These are phyloP conservation scores for Ganoderma lingzhi DNA, from an alignment of 1,284 basidiomycete genomes.

Conservation along the genomic window DNA sequence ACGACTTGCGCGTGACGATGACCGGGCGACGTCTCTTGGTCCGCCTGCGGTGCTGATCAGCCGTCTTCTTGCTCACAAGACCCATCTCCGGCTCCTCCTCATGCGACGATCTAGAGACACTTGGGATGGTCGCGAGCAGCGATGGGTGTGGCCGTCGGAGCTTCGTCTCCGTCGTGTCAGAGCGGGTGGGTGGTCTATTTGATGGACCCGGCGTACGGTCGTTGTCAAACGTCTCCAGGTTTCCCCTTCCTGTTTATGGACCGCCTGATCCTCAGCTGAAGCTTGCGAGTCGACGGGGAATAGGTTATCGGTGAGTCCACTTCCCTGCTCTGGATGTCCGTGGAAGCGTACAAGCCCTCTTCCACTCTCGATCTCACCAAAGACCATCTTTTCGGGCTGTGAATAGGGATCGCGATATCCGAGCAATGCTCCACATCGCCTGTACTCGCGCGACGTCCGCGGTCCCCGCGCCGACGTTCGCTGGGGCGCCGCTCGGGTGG, in stretches of 20 bases:
- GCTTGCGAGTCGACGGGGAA: constrained; percentile 28
- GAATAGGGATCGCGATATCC: constrained; percentile 38
- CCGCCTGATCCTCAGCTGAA: neutral
- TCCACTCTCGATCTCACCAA: constrained; percentile 31
- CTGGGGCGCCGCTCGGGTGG: constrained; percentile 24
- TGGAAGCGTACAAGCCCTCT: constrained; percentile 32
- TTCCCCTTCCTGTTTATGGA: neutral
- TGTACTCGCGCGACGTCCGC: constrained; percentile 6
- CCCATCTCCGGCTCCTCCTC: neutral
- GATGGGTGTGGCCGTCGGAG: constrained; percentile 22
- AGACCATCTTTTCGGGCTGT: constrained; percentile 32
- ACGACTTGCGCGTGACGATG: constrained; percentile 40
- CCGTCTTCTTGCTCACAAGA: constrained; percentile 14
- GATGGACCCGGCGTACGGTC: too few species aligned
- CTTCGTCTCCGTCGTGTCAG: too few species aligned
- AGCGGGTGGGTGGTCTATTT: neutral
- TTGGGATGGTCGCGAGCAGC: constrained; percentile 34
- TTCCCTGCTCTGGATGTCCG: neutral
- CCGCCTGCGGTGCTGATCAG: constrained; percentile 26
- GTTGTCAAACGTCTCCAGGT: neutral
- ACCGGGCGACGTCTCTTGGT: constrained; percentile 35
- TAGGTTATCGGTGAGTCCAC: constrained; percentile 13
- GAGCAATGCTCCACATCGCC: neutral
- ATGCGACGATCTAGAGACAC: constrained; percentile 29
- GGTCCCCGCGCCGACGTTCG: constrained; percentile 10